Evolutionary conservation across 345 rosid genomes (phyloP), one percentile per base, ranked within the genome.

Genomic region (Eucalyptus paniculata): DNA sequence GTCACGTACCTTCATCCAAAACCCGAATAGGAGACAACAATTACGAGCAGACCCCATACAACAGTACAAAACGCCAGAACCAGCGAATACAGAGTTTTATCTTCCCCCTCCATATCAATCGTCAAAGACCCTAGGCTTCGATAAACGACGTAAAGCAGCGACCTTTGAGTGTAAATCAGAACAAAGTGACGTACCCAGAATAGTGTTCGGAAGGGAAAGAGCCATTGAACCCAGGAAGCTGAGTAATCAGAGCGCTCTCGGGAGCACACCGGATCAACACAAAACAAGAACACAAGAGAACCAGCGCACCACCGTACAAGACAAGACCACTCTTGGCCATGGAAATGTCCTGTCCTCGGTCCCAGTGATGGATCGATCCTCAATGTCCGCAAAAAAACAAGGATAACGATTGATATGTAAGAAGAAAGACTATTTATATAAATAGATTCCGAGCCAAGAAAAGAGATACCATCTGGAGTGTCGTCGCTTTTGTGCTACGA

Each of bases 1-100:
- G 93, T 90, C 91, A 96, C 98, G 86, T 96, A 97, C 94, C 99
- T 96, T 94, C 62, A 83, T 60, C 81, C 69, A 28, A 54, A 82
- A 40, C 53, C 85, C 85, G 47, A 40, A 12, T 12, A 77, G 2
- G 83, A 77, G 47, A 37, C 45, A 77, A 77, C 85, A 40, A 42
- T 77, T 77, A 77, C 8, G 47, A 6, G 85, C 24, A 21, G 9
- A 40, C 85, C 5, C 83, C 24, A 21, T 3, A 1, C 83, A 77
- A 40, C 47, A 77, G 83, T 77, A 23, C 5, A 2, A 21, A 72
- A 10, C 28, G 24, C 45, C 83, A 72, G 83, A 72, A 72, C 83
- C 8, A 10, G 42, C 45, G 45, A 19, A 5, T 40, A 37, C 83
- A 72, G 26, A 37, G 45, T 37, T 37, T 37, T 3, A 37, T 72